Base-by-base conservation (phyloP, 257 asterid genomes). In the Asclepias syriaca region DNA sequence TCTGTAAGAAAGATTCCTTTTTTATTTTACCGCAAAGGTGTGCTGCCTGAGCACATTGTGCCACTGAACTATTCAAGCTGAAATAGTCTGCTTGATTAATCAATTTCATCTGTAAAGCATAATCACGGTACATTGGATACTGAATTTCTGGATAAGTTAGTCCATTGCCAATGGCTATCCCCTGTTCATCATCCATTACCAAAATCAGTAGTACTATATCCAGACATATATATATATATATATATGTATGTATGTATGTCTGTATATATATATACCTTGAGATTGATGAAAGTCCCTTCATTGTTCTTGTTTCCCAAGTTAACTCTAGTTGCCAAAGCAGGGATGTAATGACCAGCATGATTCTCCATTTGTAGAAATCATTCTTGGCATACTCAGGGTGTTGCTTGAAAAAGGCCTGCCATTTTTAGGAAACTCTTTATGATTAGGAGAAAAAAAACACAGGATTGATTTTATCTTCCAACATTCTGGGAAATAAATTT, bases 91-190 rank as follows among this genome's bases (percentile, higher is more conserved):
- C 61, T 68, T 79, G 70, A 4, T 63, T 67, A n/a, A 88, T 87
- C 76, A 88, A 73, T 22, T 80, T 79, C 77, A 70, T 77, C 70
- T 85, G 82, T 76, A 88, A 29, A 16, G 95, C 92, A 72, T 73
- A 88, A 66, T 83, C 90, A 6, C 83, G 60, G 72, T 85, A 86
- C 24, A 90, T 83, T 60, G 76, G 59, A 71, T 82, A 88, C 75
- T 86, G 92, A 43, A 82, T 85, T 78, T 64, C 92, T 2, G 91
- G 91, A 60, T 88, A 46, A n/a, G 95, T 88, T 7, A 84, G 86
- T 15, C 91, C 95, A 77, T 85, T 88, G 21, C 95, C 95, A 63
- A 88, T 86, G 12, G 89, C 95, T 29, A 88, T 69, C 10, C 92
- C 95, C 95, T 86, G 77, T 4, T 70, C 39, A 51, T 49, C 46